Evolutionary conservation across 2,329 filamentous ascomycete species (phyloP), one percentile per base, ranked within the genome.

Genomic region (Fusarium lateritium): DNA sequence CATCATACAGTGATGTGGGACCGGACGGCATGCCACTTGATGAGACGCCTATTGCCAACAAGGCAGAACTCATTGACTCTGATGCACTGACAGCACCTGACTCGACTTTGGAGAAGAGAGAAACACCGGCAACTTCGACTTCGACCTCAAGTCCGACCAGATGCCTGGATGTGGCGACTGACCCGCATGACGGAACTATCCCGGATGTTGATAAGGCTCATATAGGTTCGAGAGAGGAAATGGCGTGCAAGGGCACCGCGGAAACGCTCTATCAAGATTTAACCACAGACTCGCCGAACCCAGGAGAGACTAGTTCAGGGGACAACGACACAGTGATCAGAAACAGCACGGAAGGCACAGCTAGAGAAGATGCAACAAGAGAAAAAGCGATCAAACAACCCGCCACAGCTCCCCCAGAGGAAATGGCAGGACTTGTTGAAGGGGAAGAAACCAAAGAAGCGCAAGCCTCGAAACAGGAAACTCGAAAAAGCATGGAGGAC

Each of bases 1-100:
- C 79, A 9, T 81, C 79, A 1, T 82, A 82, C 61, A 82, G 79
- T 56, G 79, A 81, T 31, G 71, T 75, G 28, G 73, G 68, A 39
- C 65, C 62, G 31, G 73, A 75, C 22, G 73, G 69, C 46, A 57
- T 65, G 22, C 63, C 62, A 8, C 45, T 58, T 22, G 70, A 75
- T 10, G 70, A 75, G 57, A 73, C 63, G 5, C 67, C 70, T 28
- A 45, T 65, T n/a, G 65, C 62, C n/a, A 59, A 75, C 11, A 73
- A 57, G 19, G 22, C 49, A 21, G 49, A 28, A 17, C 55, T 62
- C 19, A 39, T 72, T 26, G 70, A 67, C 33, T 63, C 67, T 26
- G 59, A 61, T 50, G 42, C 49, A 13, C 26, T 51, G 2, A 40
- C 53, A 7, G 56, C 58, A 26, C 52, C 62, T n/a, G 54, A 69